Conservation (phyloP, 148 eudicot genomes). For the Rhododendron griersonianum region DNA sequence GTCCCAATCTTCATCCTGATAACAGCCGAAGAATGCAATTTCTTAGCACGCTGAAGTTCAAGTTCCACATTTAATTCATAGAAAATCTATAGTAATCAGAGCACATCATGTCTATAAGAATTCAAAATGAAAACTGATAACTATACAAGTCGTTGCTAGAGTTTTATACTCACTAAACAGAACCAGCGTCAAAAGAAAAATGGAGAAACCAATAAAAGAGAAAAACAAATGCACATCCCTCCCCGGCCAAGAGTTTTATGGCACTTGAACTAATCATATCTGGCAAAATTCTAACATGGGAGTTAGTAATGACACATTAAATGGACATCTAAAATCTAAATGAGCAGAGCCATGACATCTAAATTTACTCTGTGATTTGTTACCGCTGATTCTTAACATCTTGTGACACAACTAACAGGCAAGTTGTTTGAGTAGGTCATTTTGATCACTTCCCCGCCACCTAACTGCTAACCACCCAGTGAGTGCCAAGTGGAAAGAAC, state of each 20-base stretch:
- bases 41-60: neutral
- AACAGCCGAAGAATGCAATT: conserved; percentile 14
- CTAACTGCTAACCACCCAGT: too few species aligned
- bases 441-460: too few species aligned
- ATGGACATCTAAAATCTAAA: too few species aligned
- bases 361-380: too few species aligned
- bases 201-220: neutral
- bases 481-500: neutral
- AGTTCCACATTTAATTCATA: neutral
- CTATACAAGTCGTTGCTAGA: neutral
- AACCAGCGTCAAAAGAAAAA: neutral
- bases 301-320: too few species aligned
- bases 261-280: too few species aligned
- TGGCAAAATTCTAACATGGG: too few species aligned
- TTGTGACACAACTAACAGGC: too few species aligned
- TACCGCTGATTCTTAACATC: too few species aligned
- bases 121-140: neutral
- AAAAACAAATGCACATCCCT: neutral
- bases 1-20: conserved; percentile 83
- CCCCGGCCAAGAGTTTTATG: too few species aligned
- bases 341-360: too few species aligned
- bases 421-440: too few species aligned
- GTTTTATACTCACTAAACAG: neutral
- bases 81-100: neutral
- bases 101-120: neutral